Conservation (phyloP, 345 rosid genomes). For the Psidium friedrichsthalianum region DNA sequence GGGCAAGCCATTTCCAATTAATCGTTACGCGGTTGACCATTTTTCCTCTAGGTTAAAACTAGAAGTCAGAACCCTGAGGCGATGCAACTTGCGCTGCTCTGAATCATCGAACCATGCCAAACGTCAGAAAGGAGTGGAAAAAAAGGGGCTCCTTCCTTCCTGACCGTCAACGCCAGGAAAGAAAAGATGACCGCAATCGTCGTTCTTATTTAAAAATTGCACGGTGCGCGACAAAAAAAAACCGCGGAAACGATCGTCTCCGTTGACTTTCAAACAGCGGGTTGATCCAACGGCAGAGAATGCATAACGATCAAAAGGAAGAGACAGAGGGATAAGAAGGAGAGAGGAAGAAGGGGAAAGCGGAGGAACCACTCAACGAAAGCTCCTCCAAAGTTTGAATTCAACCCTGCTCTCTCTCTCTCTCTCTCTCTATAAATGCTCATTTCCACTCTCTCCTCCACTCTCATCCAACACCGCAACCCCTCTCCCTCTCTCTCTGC, state of each 20-base stretch:
- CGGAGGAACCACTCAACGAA: background rate
- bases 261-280: background rate
- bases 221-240: too few species aligned
- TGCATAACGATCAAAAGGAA: background rate
- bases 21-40: background rate
- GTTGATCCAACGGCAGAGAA: background rate
- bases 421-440: background rate
- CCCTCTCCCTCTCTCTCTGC: too few species aligned
- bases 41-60: background rate
- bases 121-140: background rate
- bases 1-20: background rate
- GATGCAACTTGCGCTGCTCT: background rate
- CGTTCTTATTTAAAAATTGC: background rate
- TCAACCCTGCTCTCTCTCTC: background rate
- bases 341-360: background rate
- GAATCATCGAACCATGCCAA: background rate
- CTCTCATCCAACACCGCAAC: too few species aligned
- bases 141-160: background rate
- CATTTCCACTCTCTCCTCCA: too few species aligned
- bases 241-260: background rate
- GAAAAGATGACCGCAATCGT: background rate
- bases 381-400: background rate
- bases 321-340: background rate
- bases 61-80: background rate
- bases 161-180: background rate